Conservation (phyloP, 768 basidiomycete genomes). For the Butyriboletus loyo region DNA sequence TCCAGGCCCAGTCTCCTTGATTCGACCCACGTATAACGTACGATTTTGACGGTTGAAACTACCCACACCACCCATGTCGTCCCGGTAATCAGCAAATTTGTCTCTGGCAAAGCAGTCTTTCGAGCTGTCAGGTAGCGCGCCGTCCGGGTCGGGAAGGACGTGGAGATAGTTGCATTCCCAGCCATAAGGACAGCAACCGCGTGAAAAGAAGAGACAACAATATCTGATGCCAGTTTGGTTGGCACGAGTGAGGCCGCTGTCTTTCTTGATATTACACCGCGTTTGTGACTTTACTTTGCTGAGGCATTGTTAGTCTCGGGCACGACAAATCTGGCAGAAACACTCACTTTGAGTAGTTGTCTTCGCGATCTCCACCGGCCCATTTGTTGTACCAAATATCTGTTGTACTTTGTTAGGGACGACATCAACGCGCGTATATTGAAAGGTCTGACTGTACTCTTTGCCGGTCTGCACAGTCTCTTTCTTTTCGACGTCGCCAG, state of each 20-base stretch:
- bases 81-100: constrained; percentile 95
- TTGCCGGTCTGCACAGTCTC: constrained; percentile 91
- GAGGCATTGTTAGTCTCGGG: constrained; percentile 2
- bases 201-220: constrained; percentile 90
- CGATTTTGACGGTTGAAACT: constrained; percentile 93
- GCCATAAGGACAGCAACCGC: constrained; percentile 97
- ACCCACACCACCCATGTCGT: constrained; percentile 99
- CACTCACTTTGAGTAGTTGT: constrained; percentile 89
- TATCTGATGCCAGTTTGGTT: constrained; percentile 93
- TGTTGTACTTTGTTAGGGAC: constrained; percentile 27
- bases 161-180: constrained; percentile 98
- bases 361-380: constrained; percentile 99
- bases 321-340: not conserved
- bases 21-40: constrained; percentile 91
- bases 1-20: constrained; percentile 87
- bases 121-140: constrained; percentile 80
- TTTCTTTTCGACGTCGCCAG: constrained; percentile 86
- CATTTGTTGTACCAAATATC: constrained; percentile 99
- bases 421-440: not conserved
- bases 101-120: constrained; percentile 97
- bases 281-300: constrained; percentile 95
- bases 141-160: constrained; percentile 69
- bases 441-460: constrained; percentile 78
- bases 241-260: constrained; percentile 91
- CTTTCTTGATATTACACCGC: constrained; percentile 82